phyloP scores from a whole-genome alignment of 129 eudicot genomes.

The Pulicaria dysenterica region DNA sequence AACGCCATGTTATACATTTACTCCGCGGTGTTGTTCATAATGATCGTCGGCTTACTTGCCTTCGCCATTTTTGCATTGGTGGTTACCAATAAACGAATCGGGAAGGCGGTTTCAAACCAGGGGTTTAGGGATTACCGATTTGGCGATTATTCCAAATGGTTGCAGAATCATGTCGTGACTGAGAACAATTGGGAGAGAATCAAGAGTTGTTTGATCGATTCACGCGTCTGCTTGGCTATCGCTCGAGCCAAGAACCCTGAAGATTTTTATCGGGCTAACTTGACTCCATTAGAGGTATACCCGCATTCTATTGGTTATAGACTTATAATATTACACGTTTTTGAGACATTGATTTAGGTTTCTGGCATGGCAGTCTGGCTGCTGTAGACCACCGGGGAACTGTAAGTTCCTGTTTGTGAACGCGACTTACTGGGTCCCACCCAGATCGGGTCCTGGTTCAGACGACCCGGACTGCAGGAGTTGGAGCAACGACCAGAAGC shows the following conservation, averaged over 20 bases:
- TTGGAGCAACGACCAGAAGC: conserved; percentile 62
- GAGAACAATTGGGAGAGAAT: conserved; percentile 55
- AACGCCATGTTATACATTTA: conserved; percentile 47
- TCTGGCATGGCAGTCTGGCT: conserved; percentile 58
- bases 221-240: conserved; percentile 41
- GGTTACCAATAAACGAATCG: conserved; percentile 57
- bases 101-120: conserved; percentile 40
- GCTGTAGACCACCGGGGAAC: conserved; percentile 66
- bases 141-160: conserved; percentile 70
- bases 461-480: conserved; percentile 53
- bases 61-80: conserved; percentile 50
- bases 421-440: conserved; percentile 52
- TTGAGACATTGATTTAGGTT: too few relatives aligned
- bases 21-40: conserved; percentile 41
- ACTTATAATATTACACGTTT: too few relatives aligned
- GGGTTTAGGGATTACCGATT: conserved; percentile 46
- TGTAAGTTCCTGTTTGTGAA: conserved; percentile 47
- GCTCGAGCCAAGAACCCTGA: conserved; percentile 5
- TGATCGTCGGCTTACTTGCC: conserved; percentile 43
- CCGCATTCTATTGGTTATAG: too few relatives aligned
- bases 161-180: conserved; percentile 58
- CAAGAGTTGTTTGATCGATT: conserved; percentile 61
- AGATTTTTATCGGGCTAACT: conserved; percentile 35
- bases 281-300: conserved; percentile 52
- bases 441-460: conserved; percentile 38